A percentile compares a stretch with the other conserved stretches of the same genome.
Evolutionary conservation across 306 rosid genomes (phyloP).

Genomic region (Hippophae rhamnoides): DNA sequence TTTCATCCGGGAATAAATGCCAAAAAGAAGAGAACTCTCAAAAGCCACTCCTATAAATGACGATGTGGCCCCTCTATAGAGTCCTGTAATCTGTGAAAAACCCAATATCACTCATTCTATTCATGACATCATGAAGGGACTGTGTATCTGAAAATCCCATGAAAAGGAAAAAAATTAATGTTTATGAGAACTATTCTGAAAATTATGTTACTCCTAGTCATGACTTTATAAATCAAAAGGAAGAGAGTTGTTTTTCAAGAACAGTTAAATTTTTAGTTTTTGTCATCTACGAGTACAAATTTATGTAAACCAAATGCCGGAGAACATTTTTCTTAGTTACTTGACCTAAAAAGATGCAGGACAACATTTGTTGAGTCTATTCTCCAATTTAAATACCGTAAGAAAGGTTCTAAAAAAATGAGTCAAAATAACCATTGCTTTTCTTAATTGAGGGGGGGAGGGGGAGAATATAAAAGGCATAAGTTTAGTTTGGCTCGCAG

Average conservation of each 20-base stretch:
- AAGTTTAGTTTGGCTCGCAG: too few relatives aligned
- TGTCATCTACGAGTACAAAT: not conserved
- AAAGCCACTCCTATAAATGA: conserved; percentile 86
- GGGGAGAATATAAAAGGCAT: too few relatives aligned
- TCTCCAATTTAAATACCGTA: too few relatives aligned
- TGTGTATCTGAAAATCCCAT: not conserved
- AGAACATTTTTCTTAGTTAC: too few relatives aligned
- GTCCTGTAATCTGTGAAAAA: conserved; percentile 74
- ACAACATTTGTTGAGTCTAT: too few relatives aligned
- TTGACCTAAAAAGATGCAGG: too few relatives aligned
- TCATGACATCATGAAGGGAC: not conserved
- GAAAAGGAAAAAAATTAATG: conserved; percentile 1
- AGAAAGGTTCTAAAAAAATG: too few relatives aligned
- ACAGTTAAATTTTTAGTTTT: not conserved
- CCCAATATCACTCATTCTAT: conserved; percentile 15
- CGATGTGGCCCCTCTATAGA: conserved; percentile 90
- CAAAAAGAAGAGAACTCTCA: conserved; percentile 83
- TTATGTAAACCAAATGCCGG: too few relatives aligned
- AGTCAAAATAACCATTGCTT: too few relatives aligned
- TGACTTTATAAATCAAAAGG: not conserved
- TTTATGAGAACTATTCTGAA: not conserved
- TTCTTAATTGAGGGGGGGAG: too few relatives aligned
- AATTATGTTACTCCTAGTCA: not conserved
- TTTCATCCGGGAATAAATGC: conserved; percentile 82
- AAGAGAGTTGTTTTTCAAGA: not conserved